Conservation (phyloP, 306 rosid genomes). For the barrel medic (Medicago truncatula) region MtrunA17r5.0-ANR NC_053043.1:49623001-49623500, state of each 20-base stretch:
- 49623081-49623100: constrained; percentile 87
- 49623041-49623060: constrained; percentile 60
- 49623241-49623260: constrained; percentile 98
- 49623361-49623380: constrained; percentile 68
- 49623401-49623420: not conserved
- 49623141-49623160: constrained; percentile 23
- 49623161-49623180: constrained; percentile 20
- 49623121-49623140: constrained; percentile 90
- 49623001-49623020: constrained; percentile 14
- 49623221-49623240: constrained; percentile 93
- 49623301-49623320: constrained; percentile 97
- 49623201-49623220: constrained; percentile 57
- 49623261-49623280: constrained; percentile 92
- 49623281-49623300: constrained; percentile 97
- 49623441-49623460: not conserved
- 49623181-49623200: constrained; percentile 19
- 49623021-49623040: not conserved
- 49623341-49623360: constrained; percentile 93
- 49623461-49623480: not conserved
- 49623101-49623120: constrained; percentile 95
- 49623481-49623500: constrained; percentile 19
- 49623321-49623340: constrained; percentile 97
- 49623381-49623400: not conserved
- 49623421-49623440: not conserved
- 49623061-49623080: constrained; percentile 97